A percentile compares a stretch with the other conserved stretches of the same genome.
Conservation (phyloP, 805 yeast species). For the Candida gorgasii region DNA sequence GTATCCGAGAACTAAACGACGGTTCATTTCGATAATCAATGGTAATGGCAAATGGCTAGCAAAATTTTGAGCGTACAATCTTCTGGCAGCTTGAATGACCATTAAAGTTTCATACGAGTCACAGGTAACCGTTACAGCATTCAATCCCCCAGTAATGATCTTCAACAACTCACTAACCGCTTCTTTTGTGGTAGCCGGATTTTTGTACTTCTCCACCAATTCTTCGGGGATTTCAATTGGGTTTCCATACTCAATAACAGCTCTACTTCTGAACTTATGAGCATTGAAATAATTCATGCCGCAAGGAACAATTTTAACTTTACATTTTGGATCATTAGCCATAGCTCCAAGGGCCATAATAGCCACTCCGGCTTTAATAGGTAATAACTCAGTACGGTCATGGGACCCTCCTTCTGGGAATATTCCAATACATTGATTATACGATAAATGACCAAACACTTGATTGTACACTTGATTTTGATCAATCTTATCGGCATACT, state of each 20-base stretch:
- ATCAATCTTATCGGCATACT: constrained; percentile 80
- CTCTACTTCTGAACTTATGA: constrained; percentile 92
- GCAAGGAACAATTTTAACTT: constrained; percentile 89
- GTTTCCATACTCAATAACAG: constrained; percentile 91
- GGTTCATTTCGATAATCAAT: constrained; percentile 84
- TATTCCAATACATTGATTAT: constrained; percentile 83
- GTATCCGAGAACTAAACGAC: constrained; percentile 83
- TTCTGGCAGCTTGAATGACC: constrained; percentile 88
- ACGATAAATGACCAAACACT: constrained; percentile 81
- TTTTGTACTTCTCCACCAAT: constrained; percentile 63
- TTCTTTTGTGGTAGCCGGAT: constrained; percentile 66
- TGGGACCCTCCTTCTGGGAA: constrained; percentile 99
- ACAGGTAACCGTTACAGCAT: constrained; percentile 84
- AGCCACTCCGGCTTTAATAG: constrained; percentile 96
- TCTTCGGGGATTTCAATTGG: constrained; percentile 65
- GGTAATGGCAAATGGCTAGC: constrained; percentile 75
- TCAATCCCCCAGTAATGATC: constrained; percentile 68
- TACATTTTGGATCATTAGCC: constrained; percentile 70
- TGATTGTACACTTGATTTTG: constrained; percentile 80
- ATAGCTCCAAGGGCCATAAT: constrained; percentile 97
- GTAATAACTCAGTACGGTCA: constrained; percentile 87
- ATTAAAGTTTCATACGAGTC: constrained; percentile 87
- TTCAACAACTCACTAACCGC: constrained; percentile 75
- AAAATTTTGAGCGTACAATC: constrained; percentile 79
- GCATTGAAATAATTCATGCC: constrained; percentile 98